phyloP scores from a whole-genome alignment of 805 yeast species.

The Myxozyma melibiosi region DNA sequence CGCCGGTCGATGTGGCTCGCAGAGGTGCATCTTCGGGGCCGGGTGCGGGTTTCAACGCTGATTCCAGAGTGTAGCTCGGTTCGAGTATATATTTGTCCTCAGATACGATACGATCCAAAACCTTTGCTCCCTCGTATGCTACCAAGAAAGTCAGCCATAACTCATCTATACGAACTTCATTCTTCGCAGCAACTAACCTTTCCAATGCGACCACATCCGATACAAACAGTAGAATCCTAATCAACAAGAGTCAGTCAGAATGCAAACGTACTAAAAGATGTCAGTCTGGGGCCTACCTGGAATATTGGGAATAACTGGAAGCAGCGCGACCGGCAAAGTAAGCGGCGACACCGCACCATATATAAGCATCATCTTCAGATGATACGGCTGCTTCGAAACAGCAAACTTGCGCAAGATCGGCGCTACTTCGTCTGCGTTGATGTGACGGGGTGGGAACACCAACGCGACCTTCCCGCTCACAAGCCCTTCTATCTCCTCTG shows the following conservation, averaged over 20 bases:
- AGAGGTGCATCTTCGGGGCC: neutral
- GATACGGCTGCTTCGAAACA: constrained; percentile 51
- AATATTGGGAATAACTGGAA: constrained; percentile 88
- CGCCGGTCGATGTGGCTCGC: constrained; percentile 5
- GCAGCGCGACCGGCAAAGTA: constrained; percentile 73
- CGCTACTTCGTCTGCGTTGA: constrained; percentile 40
- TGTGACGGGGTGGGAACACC: constrained; percentile 42
- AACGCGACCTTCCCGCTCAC: constrained; percentile 24
- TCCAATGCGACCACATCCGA: constrained; percentile 80
- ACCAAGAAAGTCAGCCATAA: neutral
- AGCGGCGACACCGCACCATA: constrained; percentile 70
- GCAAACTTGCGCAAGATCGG: constrained; percentile 50
- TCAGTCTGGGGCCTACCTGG: constrained; percentile 60
- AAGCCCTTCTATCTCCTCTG: constrained; percentile 32
- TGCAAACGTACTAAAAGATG: neutral
- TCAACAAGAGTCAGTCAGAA: neutral
- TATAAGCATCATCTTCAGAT: constrained; percentile 55
- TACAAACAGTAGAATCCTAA: constrained; percentile 68
- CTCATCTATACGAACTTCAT: neutral
- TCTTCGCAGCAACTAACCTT: constrained; percentile 37
- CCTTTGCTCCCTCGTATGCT: constrained; percentile 73
- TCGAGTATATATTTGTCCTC: constrained; percentile 46
- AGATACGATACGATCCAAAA: constrained; percentile 59
- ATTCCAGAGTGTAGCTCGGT: constrained; percentile 29
- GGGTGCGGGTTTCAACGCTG: constrained; percentile 10